A percentile compares a stretch with the other conserved stretches of the same genome.
These are phyloP conservation scores for Ascochyta viciae-villosae DNA, from an alignment of 2,329 filamentous ascomycete genomes.

Conservation along the genomic window DNA sequence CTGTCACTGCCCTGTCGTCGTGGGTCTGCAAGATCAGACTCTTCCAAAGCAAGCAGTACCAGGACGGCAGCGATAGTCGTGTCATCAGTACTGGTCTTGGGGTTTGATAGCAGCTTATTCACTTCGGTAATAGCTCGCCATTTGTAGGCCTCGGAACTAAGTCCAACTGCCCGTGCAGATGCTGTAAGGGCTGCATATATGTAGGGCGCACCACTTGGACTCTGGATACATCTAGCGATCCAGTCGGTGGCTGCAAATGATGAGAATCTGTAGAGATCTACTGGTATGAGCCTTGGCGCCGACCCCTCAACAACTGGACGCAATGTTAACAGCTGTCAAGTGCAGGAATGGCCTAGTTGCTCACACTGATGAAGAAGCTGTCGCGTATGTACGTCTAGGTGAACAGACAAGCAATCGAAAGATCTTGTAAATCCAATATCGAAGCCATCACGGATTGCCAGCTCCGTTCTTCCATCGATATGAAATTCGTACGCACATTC, in stretches of 20 bases:
- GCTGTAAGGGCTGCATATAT: slow-evolving; percentile 40
- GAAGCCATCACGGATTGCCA: slow-evolving; percentile 20
- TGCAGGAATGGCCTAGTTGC: slow-evolving; percentile 1
- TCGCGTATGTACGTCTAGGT: slow-evolving; percentile 25
- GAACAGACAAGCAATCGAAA: slow-evolving; percentile 37
- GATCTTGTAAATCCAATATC: slow-evolving; percentile 24
- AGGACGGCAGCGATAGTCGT: slow-evolving; percentile 44
- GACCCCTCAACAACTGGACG: slow-evolving; percentile 31
- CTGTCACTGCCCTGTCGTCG: slow-evolving; percentile 20
- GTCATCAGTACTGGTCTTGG: slow-evolving; percentile 32
- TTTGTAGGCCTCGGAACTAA: slow-evolving; percentile 38
- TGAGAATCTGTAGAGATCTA: slow-evolving; percentile 35
- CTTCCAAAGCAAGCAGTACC: slow-evolving; percentile 42
- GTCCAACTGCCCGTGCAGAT: slow-evolving; percentile 22
- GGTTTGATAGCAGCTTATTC: slow-evolving; percentile 35
- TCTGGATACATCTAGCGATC: slow-evolving; percentile 33
- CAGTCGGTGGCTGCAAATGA: slow-evolving; percentile 31
- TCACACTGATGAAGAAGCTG: slow-evolving; percentile 40
- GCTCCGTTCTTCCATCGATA: slow-evolving; percentile 2
- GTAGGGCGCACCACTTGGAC: slow-evolving; percentile 36
- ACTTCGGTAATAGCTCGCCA: slow-evolving; percentile 37
- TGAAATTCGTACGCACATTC: slow-evolving; percentile 21
- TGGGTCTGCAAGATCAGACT: slow-evolving; percentile 34
- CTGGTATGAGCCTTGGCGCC: slow-evolving; percentile 33
- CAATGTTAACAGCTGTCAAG: slow-evolving; percentile 3